Base-by-base conservation (phyloP, 139 green algal genomes). In the Coelastrella sp. region DNA sequence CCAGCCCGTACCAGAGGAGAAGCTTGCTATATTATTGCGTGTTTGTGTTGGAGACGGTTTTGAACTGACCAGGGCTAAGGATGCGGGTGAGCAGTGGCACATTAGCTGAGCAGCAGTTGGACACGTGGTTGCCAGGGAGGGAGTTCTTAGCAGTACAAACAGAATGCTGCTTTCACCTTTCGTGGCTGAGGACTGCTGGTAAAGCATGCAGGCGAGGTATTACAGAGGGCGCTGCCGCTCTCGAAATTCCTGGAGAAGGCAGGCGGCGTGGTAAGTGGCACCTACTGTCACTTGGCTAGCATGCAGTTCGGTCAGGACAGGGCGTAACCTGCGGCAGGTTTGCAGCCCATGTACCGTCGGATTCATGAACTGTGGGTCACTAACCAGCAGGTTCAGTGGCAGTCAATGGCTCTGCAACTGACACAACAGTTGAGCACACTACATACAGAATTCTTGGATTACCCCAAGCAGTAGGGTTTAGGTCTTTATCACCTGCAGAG, bases 1-100 rank as follows among this genome's bases (percentile, higher is more conserved):
- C 10, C 64, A 91, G 20, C 87, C 87, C 8, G 78, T 87, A 23
- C 87, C 87, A 7, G 65, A 10, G 20, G 87, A 91, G 4, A 73
- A 87, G 64, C 77, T 91, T 7, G 65, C 66, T 5, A 22, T 87
- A 22, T 78, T 91, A 65, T n/a, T 87, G 78, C 77, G 54, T 16
- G 65, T 86, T 57, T 87, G 87, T 60, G 20, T 8, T 22, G 87
- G 10, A 11, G 74, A 58, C 10, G 54, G 23, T 65, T 61, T 3
- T 11, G 32, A 81, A 10, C 54, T n/a, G 2, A 60, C 13, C 22
- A 20, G 32, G 60, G 32, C 83, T 20, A n/a, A 59, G 65, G 22
- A 75, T 22, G 60, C 81, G 20, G 85, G 85, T 89, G n/a, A 58
- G 85, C 19, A 14, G 19, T 79, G 80, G 10, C 23, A 32, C 58